Evolutionary conservation across 768 basidiomycete species (phyloP).

Genomic region (Rhodosporidiobolus odoratus): DNA sequence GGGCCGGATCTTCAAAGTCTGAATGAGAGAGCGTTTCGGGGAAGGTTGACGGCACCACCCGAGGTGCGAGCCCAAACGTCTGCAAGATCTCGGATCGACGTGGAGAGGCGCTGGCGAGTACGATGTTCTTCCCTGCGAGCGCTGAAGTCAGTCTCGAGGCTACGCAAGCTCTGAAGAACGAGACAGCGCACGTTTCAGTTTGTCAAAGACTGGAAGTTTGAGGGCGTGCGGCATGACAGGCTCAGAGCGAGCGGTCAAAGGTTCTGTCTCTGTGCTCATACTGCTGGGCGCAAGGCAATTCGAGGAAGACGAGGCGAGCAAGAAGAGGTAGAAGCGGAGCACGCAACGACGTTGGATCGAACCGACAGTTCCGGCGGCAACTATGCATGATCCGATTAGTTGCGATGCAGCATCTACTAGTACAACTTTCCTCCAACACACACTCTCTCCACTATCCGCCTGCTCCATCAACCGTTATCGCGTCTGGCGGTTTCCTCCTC

Average conservation of each 20-base stretch:
- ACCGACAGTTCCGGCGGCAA: no score
- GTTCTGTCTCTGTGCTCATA: background rate
- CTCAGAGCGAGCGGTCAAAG: background rate
- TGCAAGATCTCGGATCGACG: conserved; percentile 39
- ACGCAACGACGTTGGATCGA: background rate
- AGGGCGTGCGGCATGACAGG: conserved; percentile 32
- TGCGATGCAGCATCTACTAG: no score
- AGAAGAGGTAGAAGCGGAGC: background rate
- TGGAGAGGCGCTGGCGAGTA: conserved; percentile 40
- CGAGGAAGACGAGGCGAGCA: background rate
- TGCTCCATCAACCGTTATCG: no score
- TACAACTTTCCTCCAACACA: no score
- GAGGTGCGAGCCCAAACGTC: conserved; percentile 59
- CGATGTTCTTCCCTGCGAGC: conserved; percentile 33
- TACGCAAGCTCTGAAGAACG: background rate
- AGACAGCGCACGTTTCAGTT: conserved; percentile 7
- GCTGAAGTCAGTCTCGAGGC: background rate
- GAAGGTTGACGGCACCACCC: conserved; percentile 71
- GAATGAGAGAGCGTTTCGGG: conserved; percentile 66
- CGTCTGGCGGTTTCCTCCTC: no score
- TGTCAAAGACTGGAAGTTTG: conserved; percentile 30
- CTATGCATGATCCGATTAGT: no score
- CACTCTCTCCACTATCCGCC: no score
- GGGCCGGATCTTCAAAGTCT: conserved; percentile 65
- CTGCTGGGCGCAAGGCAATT: no score